Base-by-base conservation (phyloP, 108 stramenopile species). In the Cyclotella baltica region DNA sequence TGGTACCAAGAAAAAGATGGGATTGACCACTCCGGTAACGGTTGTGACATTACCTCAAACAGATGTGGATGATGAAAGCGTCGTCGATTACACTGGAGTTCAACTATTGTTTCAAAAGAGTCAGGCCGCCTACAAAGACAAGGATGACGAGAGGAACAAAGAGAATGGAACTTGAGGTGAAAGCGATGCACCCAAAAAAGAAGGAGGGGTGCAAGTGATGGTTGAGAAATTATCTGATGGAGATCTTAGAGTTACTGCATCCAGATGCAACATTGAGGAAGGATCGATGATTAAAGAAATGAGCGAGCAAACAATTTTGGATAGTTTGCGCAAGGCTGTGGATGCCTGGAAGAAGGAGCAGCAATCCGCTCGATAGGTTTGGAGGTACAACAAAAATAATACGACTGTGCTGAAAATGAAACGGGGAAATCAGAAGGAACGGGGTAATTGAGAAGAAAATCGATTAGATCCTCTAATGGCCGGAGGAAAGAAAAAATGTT, bases 161-260 rank as follows among this genome's bases (percentile, higher is more conserved):
- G 23, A 76, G 70, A 71, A 78, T 22, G 89, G 84, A 56, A 75
- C 61, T 74, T 37, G 74, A 33, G 52, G 62, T 27, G 48, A 28
- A 37, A 59, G 71, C 15, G 65, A 53, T n/a, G 33, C 61, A 4
- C 31, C 52, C 23, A 81, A 40, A 46, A 81, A 85, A 70, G 89
- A 92, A 63, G 93, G 93, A 16, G 93, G 93, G 0, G 76, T 94
- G 22, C 88, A 92, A 73, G 79, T 94, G 0, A 72, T 88, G 43
- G 88, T 91, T 15, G 93, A 94, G 81, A 73, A 85, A 25, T 84
- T 77, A 0, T 70, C 47, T 23, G 62, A 71, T 35, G 61, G 69
- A 20, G 47, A 66, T 13, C 66, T 94, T 25, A 86, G 93, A 37
- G 90, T 94, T 30, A 80, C 91, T 59, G 93, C 90, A 0, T 63